These are phyloP conservation scores for Cutaneotrichosporon arboriforme DNA, from an alignment of 1,284 basidiomycete species.

Conservation along the genomic window DNA sequence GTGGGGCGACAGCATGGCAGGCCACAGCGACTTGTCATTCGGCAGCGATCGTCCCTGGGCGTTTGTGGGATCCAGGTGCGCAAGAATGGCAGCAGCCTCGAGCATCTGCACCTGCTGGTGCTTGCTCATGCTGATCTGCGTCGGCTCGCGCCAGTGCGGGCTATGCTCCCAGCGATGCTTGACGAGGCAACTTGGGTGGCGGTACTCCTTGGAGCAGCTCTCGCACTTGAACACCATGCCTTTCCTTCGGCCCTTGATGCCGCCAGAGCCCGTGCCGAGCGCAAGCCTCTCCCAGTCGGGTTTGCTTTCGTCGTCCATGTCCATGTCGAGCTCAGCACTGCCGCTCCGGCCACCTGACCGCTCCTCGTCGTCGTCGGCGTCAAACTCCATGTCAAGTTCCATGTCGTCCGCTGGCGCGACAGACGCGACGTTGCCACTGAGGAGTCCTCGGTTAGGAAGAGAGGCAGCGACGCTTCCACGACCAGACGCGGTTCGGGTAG, in stretches of 20 bases:
- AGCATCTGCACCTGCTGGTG: conserved; percentile 97
- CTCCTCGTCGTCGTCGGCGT: conserved; percentile 21
- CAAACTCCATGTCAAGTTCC: conserved; percentile 44
- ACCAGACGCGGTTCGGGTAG: conserved; percentile 8
- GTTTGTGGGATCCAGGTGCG: conserved; percentile 61
- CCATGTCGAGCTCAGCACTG: conserved; percentile 34
- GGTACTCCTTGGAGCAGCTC: conserved; percentile 87
- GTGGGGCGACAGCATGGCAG: conserved; percentile 52
- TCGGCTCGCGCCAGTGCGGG: conserved; percentile 93
- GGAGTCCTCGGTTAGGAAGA: conserved; percentile 25
- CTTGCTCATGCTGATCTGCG: conserved; percentile 88
- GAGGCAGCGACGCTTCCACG: conserved; percentile 29
- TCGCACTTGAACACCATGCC: conserved; percentile 86
- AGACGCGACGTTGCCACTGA: conserved; percentile 12
- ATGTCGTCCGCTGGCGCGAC: conserved; percentile 31
- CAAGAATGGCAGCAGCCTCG: conserved; percentile 93
- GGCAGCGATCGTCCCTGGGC: conserved; percentile 70
- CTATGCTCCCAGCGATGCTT: conserved; percentile 98
- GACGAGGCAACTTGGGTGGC: conserved; percentile 88
- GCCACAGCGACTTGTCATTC: conserved; percentile 77
- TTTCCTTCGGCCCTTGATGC: conserved; percentile 57
- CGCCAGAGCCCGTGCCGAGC: conserved; percentile 45
- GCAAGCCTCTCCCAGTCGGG: conserved; percentile 35
- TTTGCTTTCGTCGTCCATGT: conserved; percentile 26
- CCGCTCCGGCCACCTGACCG: conserved; percentile 18